Conservation (phyloP, 768 basidiomycete species). For the Tephrocybe sp. region DNA sequence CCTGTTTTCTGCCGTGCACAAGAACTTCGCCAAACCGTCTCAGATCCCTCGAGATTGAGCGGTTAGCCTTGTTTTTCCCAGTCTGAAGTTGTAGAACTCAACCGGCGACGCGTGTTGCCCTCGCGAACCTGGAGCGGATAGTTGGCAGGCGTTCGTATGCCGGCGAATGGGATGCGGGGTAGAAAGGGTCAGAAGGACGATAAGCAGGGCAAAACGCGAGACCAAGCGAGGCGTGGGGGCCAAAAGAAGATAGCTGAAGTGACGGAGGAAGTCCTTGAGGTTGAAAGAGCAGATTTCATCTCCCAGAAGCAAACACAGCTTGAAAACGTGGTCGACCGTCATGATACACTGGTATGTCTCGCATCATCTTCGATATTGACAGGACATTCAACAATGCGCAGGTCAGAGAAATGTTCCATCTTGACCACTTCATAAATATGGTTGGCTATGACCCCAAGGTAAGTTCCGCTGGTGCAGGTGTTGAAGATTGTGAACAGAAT, state of each 20-base stretch:
- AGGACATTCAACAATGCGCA: slow-evolving; percentile 25
- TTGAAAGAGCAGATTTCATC: slow-evolving; percentile 48
- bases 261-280: slow-evolving; percentile 27
- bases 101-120: slow-evolving; percentile 10
- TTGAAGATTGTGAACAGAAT: too few species aligned
- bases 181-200: slow-evolving; percentile 5
- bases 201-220: slow-evolving; percentile 19
- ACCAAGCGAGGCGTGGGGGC: slow-evolving; percentile 13
- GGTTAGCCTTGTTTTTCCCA: slow-evolving; percentile 11
- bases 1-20: slow-evolving; percentile 39
- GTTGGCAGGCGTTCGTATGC: slow-evolving; percentile 7
- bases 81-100: slow-evolving; percentile 9
- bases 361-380: background rate
- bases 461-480: slow-evolving; percentile 19
- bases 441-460: slow-evolving; percentile 78
- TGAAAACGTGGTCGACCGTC: slow-evolving; percentile 57
- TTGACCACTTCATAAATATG: slow-evolving; percentile 78
- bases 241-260: slow-evolving; percentile 12
- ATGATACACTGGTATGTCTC: slow-evolving; percentile 72
- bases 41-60: slow-evolving; percentile 65
- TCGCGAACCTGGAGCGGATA: slow-evolving; percentile 9
- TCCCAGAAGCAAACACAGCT: slow-evolving; percentile 59
- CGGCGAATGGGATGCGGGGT: slow-evolving; percentile 14
- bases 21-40: slow-evolving; percentile 62
- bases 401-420: slow-evolving; percentile 88